Evolutionary conservation across 169 alveolate species (phyloP), one percentile per base, ranked within the genome.

Genomic region (Plasmodium gonderi): DNA sequence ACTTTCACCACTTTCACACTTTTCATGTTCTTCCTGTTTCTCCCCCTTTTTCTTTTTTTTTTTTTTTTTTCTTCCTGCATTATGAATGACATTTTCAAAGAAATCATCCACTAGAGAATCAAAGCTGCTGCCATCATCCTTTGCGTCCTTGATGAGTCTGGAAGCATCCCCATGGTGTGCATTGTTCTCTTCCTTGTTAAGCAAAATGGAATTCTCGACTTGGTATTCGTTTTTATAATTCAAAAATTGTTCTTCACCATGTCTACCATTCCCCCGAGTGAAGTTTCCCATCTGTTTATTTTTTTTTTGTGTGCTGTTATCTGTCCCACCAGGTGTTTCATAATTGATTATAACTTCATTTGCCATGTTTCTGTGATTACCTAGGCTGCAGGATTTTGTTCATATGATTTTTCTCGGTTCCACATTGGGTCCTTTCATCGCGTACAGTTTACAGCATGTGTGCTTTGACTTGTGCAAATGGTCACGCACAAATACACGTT

Each of bases 41-140:
- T n/a, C 49, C 49, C 82, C 7, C n/a, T 76, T 14, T 20, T 42
- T 44, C 1, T 76, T 42, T 42, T 11, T 1, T 12, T 36, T 20
- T 7, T 76, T 76, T 75, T 17, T 38, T 42, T 6, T 12, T 8
- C 33, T 9, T 42, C 29, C 49, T 3, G 20, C 68, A 20, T 78
- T 77, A 2, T 47, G 69, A 72, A 90, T 42, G 33, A 80, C 81
- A 47, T 78, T 64, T 42, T 67, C 74, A 45, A 77, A 90, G 20
- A 90, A 90, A 40, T 90, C 94, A 20, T 90, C 94, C 31, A 90
- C 94, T 3, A 90, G 82, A 11, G 94, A 90, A 69, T 90, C 90
- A 40, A 72, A 90, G 60, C 94, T 90, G 23, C 90, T 78, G 31
- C 72, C 82, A 9, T 65, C 82, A 26, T 72, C 80, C n/a, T 75